phyloP scores from a whole-genome alignment of 2,329 filamentous ascomycete species.

The Fusarium concolor region DNA sequence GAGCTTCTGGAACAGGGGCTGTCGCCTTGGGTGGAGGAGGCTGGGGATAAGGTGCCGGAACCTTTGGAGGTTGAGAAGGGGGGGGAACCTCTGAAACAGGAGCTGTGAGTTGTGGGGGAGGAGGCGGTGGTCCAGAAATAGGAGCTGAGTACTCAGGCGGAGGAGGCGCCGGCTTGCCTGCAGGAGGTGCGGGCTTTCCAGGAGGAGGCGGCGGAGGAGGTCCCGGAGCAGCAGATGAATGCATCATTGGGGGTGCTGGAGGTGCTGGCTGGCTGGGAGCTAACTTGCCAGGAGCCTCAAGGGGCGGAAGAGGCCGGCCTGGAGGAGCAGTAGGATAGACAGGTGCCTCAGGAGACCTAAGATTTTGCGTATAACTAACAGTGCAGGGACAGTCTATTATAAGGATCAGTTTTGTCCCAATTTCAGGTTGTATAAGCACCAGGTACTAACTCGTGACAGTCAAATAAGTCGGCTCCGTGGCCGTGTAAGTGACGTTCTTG shows the following conservation, averaged over 20 bases:
- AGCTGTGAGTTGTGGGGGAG: neutral
- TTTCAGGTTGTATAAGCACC: neutral
- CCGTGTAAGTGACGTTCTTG: conserved; percentile 59
- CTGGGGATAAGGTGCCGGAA: neutral
- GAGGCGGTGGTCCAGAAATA: neutral
- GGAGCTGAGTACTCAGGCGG: conserved; percentile 4
- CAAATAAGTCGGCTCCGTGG: conserved; percentile 55
- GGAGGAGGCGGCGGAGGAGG: too few species aligned
- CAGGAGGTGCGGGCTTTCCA: neutral
- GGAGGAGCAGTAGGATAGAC: conserved; percentile 7
- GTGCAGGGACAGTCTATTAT: conserved; percentile 61
- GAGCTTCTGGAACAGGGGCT: neutral
- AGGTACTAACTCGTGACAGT: conserved; percentile 58
- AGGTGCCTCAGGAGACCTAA: neutral
- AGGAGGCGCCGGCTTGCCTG: neutral
- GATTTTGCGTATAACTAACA: conserved; percentile 47
- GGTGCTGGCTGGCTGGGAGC: too few species aligned
- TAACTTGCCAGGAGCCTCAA: neutral
- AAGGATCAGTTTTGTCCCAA: conserved; percentile 40
- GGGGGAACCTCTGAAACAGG: neutral
- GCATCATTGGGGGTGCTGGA: too few species aligned
- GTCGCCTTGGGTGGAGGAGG: too few species aligned
- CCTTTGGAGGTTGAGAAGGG: neutral
- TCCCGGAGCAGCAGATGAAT: neutral
- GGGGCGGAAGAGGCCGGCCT: conserved; percentile 3